Evolutionary conservation across 257 asterid species (phyloP), one percentile per base, ranked within the genome.

Genomic region (Ilex asprella): DNA sequence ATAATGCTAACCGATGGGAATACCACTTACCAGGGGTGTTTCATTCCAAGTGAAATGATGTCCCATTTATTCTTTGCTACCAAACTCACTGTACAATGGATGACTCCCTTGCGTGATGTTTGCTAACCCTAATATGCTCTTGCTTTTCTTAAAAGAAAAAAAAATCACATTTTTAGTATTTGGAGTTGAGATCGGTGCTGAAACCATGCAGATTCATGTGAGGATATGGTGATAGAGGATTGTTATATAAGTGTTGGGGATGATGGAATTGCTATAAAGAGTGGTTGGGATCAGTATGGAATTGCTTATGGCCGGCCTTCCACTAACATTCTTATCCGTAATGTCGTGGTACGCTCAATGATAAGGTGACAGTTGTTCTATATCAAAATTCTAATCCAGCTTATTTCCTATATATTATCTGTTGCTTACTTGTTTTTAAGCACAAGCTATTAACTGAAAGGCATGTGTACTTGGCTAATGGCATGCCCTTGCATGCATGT

Each of bases 221-320:
- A 75, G 75, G 66, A 83, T 56, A 78, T 90, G 86, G 75, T 85
- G 81, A 90, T 90, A 65, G 96, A 90, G 67, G 75, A 90, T 75
- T 12, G 91, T 76, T 90, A 90, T 76, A 82, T 87, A 46, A 90
- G 97, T 55, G 96, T 87, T 12, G 97, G 97, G 10, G 96, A 83
- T 55, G 96, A 87, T 66, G 97, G 88, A 61, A 82, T 90, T 69
- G 97, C 97, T 58, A 90, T 90, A 70, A 90, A 90, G 80, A 90
- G 97, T 60, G 97, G 97, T 66, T 90, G 97, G 96, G 97, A 90
- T 84, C 96, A 90, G 78, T 90, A 90, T 82, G 97, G 97, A 78
- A 87, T 90, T 75, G 95, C 96, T 75, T 90, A 90, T 67, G 87
- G 73, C 10, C 82, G 81, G 12, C 96, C 97, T 63, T 90, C 95